Percentiles rank a stretch among this genome's conserved stretches.
phyloP scores from a whole-genome alignment of 108 stramenopile species.

The Parietichytrium sp. region DNA sequence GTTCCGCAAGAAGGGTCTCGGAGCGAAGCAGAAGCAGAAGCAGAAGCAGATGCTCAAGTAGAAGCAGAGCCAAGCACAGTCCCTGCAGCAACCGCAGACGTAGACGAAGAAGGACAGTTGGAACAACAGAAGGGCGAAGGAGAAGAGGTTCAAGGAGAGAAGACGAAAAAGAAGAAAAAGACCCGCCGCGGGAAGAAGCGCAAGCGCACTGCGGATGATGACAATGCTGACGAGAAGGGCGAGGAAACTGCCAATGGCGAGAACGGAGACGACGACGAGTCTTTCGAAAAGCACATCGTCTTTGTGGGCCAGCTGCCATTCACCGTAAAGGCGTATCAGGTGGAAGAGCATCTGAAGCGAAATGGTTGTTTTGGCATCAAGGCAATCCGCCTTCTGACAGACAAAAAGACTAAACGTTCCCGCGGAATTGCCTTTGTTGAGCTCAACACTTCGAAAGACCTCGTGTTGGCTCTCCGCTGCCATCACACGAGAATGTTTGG shows the following conservation, averaged over 20 bases:
- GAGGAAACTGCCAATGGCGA: background rate
- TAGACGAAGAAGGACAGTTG: background rate
- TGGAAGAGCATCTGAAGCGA: slow-evolving; percentile 14
- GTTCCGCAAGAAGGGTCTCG: too few species aligned
- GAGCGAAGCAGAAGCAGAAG: background rate
- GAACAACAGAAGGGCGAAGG: background rate
- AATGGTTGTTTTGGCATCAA: background rate
- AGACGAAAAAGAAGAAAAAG: slow-evolving; percentile 30
- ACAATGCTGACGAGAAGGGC: background rate
- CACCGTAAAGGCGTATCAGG: background rate
- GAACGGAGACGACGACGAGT: background rate
- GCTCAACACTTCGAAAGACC: background rate
- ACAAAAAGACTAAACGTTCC: slow-evolving; percentile 1
- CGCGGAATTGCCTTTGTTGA: slow-evolving; percentile 27
- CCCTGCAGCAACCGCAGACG: background rate
- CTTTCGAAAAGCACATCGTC: background rate
- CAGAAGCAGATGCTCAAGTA: background rate
- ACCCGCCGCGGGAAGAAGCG: background rate
- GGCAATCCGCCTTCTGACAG: slow-evolving; percentile 10
- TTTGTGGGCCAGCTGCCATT: slow-evolving; percentile 37
- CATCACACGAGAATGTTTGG: slow-evolving; percentile 11
- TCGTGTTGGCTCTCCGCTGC: slow-evolving; percentile 8
- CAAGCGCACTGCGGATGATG: background rate
- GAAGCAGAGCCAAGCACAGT: background rate
- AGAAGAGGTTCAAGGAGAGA: background rate